Conservation (phyloP, 2,329 filamentous ascomycete genomes). For the Diaporthe citriasiana region DNA sequence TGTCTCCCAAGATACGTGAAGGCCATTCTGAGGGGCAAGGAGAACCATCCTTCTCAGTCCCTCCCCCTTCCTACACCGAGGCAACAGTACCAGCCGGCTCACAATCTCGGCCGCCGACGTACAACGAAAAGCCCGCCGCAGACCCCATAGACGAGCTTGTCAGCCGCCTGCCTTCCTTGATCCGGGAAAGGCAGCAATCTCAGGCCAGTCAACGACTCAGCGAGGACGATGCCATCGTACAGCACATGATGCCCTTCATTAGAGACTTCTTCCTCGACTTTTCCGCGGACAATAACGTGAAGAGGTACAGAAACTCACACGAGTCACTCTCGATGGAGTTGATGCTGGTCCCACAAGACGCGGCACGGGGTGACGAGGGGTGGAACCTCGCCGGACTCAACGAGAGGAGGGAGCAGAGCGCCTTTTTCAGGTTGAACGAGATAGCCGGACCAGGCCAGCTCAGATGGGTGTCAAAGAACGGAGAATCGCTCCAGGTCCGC, state of each 20-base stretch:
- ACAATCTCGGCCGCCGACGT: constrained; percentile 6
- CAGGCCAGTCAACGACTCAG: constrained; percentile 11
- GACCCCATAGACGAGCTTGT: constrained; percentile 14
- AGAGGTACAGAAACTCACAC: not conserved
- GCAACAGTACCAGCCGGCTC: constrained; percentile 1
- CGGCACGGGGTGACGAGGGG: constrained; percentile 10
- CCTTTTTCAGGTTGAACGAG: not conserved
- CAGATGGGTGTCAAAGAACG: constrained; percentile 4
- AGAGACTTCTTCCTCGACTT: constrained; percentile 4
- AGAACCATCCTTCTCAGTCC: not conserved
- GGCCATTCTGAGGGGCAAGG: not conserved
- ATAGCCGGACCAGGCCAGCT: not conserved
- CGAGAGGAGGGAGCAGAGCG: constrained; percentile 15
- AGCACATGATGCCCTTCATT: not conserved
- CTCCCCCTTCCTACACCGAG: constrained; percentile 26
- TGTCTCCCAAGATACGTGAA: not conserved
- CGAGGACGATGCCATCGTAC: constrained; percentile 12
- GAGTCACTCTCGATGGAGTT: constrained; percentile 16
- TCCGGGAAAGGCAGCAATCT: constrained; percentile 6
- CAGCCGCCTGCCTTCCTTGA: constrained; percentile 15
- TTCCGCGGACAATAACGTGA: not conserved
- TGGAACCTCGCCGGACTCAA: constrained; percentile 19
- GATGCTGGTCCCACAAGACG: constrained; percentile 19
- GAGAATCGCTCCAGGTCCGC: constrained; percentile 13
- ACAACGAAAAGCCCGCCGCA: not conserved